A percentile compares a stretch with the other conserved stretches of the same genome.
Conservation (phyloP, 768 basidiomycete genomes). For the Russula sp. region DNA sequence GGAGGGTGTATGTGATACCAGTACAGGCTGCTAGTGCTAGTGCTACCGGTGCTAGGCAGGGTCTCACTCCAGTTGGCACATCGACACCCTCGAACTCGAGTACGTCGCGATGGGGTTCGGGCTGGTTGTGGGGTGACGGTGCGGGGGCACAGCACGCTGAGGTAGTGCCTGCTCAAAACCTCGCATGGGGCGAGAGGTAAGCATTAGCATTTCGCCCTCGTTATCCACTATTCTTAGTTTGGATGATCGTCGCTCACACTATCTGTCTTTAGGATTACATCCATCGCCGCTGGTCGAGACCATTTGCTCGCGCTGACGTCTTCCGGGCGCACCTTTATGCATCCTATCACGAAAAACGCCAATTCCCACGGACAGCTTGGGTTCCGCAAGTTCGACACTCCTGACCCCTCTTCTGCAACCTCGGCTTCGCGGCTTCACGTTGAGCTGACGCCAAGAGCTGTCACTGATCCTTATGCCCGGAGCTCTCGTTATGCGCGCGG, state of each 20-base stretch:
- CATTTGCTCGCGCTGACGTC: conserved; percentile 73
- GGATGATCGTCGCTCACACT: not conserved
- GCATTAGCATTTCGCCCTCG: conserved; percentile 23
- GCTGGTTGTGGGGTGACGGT: conserved; percentile 57
- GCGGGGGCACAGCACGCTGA: conserved; percentile 56
- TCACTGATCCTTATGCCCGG: conserved; percentile 50
- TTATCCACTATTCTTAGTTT: not conserved
- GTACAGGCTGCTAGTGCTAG: conserved; percentile 39
- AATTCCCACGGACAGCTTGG: conserved; percentile 87
- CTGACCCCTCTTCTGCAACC: conserved; percentile 36
- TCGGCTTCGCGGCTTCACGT: conserved; percentile 42
- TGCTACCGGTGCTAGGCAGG: conserved; percentile 42
- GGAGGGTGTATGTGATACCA: conserved; percentile 69
- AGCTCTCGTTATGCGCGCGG: conserved; percentile 43
- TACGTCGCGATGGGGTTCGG: conserved; percentile 57
- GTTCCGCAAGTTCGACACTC: conserved; percentile 58
- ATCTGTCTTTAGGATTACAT: conserved; percentile 60
- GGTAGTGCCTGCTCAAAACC: conserved; percentile 52
- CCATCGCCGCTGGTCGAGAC: conserved; percentile 69
- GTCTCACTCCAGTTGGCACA: conserved; percentile 37
- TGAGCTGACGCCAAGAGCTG: conserved; percentile 56
- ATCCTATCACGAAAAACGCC: conserved; percentile 69
- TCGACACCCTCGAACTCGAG: conserved; percentile 41
- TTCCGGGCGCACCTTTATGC: conserved; percentile 70
- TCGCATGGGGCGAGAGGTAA: conserved; percentile 68